Evolutionary conservation across 257 asterid species (phyloP), one percentile per base, ranked within the genome.

Genomic region (Gentiana macrophylla): DNA sequence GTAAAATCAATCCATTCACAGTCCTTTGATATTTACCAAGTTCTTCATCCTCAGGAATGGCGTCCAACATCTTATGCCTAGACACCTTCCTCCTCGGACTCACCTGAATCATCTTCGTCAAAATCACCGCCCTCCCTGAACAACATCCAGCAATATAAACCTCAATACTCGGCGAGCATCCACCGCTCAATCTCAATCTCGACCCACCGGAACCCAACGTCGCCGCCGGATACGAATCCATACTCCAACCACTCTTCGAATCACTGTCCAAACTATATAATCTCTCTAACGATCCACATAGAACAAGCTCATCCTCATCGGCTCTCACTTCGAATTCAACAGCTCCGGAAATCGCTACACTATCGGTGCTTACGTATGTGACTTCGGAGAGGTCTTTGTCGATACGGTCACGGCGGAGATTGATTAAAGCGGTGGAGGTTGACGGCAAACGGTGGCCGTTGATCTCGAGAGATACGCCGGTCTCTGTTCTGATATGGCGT

Each of bases 121-220:
- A 68, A 57, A 86, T 86, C 60, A 79, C 84, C 2, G 90, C 90
- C 53, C 59, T 50, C 5, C 94, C 78, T 1, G 90, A 86, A 60
- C 94, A 86, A 58, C 95, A 79, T 1, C 95, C 95, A 0, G 90
- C 95, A 54, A 86, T 71, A 62, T 83, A 83, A 46, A 88, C 96
- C 80, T 84, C 94, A 51, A 85, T 69, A 4, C 86, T 62, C 1
- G 95, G 90, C 1, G 84, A 80, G 47, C 59, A 72, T 56, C 62
- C 53, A 48, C 88, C 84, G 13, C 70, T 49, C 68, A 53, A 75
- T 7, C 79, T 77, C 62, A 84, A 80, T 1, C 67, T 62, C 34
- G 85, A 74, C 61, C 80, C 73, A 32, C 71, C 84, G 45, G 70
- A 76, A 2, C 70, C 64, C 48, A 80, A 55, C 5, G 77, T 63